Percentiles rank a stretch among this genome's conserved stretches.
Conservation (phyloP, 495 filamentous ascomycete genomes). For the Haplographium delicatum region DNA sequence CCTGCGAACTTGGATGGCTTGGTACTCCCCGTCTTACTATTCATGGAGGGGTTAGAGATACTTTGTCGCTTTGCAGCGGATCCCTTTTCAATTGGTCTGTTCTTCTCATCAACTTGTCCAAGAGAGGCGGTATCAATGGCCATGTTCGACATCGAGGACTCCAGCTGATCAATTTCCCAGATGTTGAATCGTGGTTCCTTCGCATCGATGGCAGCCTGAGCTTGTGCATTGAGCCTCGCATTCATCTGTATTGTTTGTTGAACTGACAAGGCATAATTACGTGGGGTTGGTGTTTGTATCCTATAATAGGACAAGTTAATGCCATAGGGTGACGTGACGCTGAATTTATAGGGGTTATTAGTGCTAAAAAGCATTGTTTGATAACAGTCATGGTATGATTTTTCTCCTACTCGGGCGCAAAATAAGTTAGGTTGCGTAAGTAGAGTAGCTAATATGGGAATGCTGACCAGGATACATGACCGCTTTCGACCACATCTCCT, state of each 20-base stretch:
- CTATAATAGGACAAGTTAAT: constrained; percentile 7
- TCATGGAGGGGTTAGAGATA: constrained; percentile 13
- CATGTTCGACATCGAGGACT: constrained; percentile 27
- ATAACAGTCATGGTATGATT: constrained; percentile 33
- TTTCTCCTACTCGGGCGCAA: constrained; percentile 26
- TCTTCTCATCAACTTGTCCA: constrained; percentile 9
- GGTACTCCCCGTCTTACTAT: constrained; percentile 3
- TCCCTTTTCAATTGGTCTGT: constrained; percentile 1
- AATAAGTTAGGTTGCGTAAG: constrained; percentile 1
- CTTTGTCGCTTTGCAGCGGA: constrained; percentile 14
- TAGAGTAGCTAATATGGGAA: not conserved
- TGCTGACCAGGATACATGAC: constrained; percentile 42
- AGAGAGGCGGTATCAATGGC: not conserved
- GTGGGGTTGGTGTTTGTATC: constrained; percentile 18
- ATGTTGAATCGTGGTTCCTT: constrained; percentile 37
- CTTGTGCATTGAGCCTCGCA: constrained; percentile 31
- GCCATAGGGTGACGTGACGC: constrained; percentile 27
- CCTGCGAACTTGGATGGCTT: constrained; percentile 30
- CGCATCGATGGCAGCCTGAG: constrained; percentile 32
- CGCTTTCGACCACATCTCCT: constrained; percentile 39
- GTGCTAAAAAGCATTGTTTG: constrained; percentile 19
- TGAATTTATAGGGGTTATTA: constrained; percentile 35
- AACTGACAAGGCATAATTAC: constrained; percentile 28
- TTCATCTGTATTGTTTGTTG: constrained; percentile 29
- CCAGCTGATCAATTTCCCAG: constrained; percentile 29